phyloP scores from a whole-genome alignment of 2,329 filamentous ascomycete genomes.

The Coleophoma cylindrospora region DNA sequence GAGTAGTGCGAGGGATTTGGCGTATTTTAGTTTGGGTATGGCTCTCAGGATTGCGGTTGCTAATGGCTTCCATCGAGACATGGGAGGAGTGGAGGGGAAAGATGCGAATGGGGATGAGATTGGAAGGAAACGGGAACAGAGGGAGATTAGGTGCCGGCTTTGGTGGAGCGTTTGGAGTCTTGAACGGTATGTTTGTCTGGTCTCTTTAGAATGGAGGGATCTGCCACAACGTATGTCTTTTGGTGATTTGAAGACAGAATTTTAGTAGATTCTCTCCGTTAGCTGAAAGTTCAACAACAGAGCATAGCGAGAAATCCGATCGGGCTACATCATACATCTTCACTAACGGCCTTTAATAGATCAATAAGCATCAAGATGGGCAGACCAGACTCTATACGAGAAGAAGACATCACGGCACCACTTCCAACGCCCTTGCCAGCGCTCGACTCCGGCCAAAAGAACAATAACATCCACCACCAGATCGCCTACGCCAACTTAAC shows the following conservation, averaged over 20 bases:
- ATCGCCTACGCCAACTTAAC: neutral
- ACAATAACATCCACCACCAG: neutral
- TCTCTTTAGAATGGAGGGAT: too few species aligned
- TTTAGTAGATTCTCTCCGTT: too few species aligned
- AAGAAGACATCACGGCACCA: neutral
- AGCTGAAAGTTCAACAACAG: too few species aligned
- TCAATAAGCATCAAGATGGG: slow-evolving; percentile 1
- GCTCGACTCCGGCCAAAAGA: neutral
- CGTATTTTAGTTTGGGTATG: neutral
- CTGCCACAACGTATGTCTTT: too few species aligned
- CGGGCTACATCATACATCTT: neutral
- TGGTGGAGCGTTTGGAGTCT: neutral
- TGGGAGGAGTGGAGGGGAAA: neutral
- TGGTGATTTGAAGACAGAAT: too few species aligned
- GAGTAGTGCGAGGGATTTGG: neutral
- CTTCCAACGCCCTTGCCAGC: neutral
- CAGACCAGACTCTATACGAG: neutral
- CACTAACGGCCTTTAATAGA: neutral
- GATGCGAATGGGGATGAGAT: too few species aligned
- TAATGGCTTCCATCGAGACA: neutral
- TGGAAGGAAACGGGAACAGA: too few species aligned
- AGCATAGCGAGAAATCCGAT: too few species aligned
- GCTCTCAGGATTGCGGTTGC: neutral
- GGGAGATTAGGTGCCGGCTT: neutral
- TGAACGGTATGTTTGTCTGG: neutral